phyloP scores from a whole-genome alignment of 805 yeast species.

The Starmerella potacharoeniae region DNA sequence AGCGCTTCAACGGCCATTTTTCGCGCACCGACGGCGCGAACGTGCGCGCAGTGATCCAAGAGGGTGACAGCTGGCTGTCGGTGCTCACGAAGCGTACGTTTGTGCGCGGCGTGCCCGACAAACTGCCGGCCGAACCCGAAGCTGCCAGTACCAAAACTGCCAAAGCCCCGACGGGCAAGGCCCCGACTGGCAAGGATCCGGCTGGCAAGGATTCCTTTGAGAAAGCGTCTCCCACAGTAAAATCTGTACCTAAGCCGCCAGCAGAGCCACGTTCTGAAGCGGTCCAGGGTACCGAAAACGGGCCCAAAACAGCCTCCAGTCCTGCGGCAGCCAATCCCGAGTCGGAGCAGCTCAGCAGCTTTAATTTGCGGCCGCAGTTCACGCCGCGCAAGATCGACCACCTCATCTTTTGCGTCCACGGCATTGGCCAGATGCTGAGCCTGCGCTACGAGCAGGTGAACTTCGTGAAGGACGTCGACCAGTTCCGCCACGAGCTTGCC shows the following conservation, averaged over 20 bases:
- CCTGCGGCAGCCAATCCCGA: too few relatives aligned
- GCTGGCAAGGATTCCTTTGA: too few relatives aligned
- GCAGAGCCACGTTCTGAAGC: too few relatives aligned
- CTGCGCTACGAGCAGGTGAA: slow-evolving; percentile 66
- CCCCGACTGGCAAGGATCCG: too few relatives aligned
- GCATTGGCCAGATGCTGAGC: slow-evolving; percentile 85
- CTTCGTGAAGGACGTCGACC: slow-evolving; percentile 74
- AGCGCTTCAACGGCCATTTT: not conserved
- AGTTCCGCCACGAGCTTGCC: slow-evolving; percentile 30
- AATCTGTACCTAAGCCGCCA: too few relatives aligned
- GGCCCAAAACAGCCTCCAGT: too few relatives aligned
- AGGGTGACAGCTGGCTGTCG: not conserved
- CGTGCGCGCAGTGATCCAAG: not conserved
- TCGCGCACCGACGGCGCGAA: not conserved
- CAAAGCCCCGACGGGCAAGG: too few relatives aligned
- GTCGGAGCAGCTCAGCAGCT: not conserved
- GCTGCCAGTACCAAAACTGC: not conserved
- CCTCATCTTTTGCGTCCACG: slow-evolving; percentile 81
- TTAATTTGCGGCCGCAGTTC: slow-evolving; percentile 8
- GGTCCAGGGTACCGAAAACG: too few relatives aligned
- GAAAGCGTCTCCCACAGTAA: too few relatives aligned
- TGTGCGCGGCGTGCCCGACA: slow-evolving; percentile 1
- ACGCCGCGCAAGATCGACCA: slow-evolving; percentile 31
- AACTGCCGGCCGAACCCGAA: not conserved
- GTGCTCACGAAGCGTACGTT: not conserved